Percentiles rank a stretch among this genome's conserved stretches.
These are phyloP conservation scores for Durotheca rogersii DNA, from an alignment of 495 filamentous ascomycete species.

Conservation along the genomic window DNA sequence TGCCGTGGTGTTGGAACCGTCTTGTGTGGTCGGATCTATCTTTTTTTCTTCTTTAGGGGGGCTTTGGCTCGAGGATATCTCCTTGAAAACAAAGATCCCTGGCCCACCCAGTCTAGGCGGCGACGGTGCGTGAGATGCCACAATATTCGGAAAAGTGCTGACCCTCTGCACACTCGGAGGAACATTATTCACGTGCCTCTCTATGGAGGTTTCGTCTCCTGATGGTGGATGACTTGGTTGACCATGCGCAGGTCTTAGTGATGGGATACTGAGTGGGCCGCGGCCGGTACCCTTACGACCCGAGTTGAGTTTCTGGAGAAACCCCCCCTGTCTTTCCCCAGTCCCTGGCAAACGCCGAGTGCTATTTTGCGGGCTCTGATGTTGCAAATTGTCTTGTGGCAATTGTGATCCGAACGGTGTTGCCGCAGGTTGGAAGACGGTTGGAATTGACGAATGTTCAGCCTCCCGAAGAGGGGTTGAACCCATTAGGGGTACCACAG, in stretches of 20 bases:
- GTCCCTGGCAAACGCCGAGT: conserved; percentile 10
- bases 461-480: conserved; percentile 3
- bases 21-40: too few relatives aligned
- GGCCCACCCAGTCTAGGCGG: conserved; percentile 18
- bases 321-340: conserved; percentile 29
- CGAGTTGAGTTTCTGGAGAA: conserved; percentile 4
- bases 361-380: not conserved
- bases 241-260: conserved; percentile 40
- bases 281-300: not conserved
- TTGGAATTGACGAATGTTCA: conserved; percentile 10
- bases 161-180: conserved; percentile 21
- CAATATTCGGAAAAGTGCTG: conserved; percentile 20
- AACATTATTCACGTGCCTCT: not conserved
- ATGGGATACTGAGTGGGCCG: conserved; percentile 29
- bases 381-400: conserved; percentile 2
- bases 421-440: conserved; percentile 19
- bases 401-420: not conserved
- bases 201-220: not conserved
- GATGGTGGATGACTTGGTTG: conserved; percentile 8
- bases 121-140: conserved; percentile 5
- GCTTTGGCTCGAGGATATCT: conserved; percentile 6
- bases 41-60: conserved; percentile 1
- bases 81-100: conserved; percentile 25
- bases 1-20: not conserved
- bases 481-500: not conserved